Evolutionary conservation across 1,139 yeast species (phyloP), one percentile per base, ranked within the genome.

Genomic region (Hyphopichia burtonii): DNA sequence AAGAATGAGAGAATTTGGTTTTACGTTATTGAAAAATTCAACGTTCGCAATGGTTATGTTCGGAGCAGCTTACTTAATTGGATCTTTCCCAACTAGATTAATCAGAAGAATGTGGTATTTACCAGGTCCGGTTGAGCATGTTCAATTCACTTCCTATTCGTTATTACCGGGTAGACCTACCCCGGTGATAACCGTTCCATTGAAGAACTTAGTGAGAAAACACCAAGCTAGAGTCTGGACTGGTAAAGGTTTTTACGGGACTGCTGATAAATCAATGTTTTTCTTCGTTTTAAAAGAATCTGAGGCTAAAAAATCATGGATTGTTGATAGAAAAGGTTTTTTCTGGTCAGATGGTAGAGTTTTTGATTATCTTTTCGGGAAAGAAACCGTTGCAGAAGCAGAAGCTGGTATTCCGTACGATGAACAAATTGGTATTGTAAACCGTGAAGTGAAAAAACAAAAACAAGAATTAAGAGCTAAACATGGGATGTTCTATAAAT

Each of bases 261-360:
- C 95, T 1, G 77, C 87, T 30, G 91, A 86, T 59, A 78, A 82
- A 37, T 74, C 86, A 5, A 74, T 86, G 44, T 87, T 87, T 59
- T 83, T 84, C 69, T 86, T 87, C 58, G 78, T 85, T 35, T 63
- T 88, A 47, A 81, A 78, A 58, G 93, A 86, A 54, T 44, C 56
- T 3, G 52, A 55, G 16, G 45, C 50, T 8, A 66, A 68, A 40
- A 69, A 78, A 39, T 88, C 85, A 38, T 87, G 93, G 90, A 70
- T 86, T 16, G 83, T 87, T 18, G 96, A 88, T 59, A 72, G 96
- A 50, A 83, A 82, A 54, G 96, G 96, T 15, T 86, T 69, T 72
- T 88, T 86, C 65, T 88, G 96, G 96, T 89, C 93, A 28, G 96
- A 88, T 59, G 96, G 96, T 7, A 72, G 96, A 45, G 86, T 88